These are phyloP conservation scores for Apiospora phragmitis DNA, from an alignment of 2,329 filamentous ascomycete genomes.

Conservation along the genomic window DNA sequence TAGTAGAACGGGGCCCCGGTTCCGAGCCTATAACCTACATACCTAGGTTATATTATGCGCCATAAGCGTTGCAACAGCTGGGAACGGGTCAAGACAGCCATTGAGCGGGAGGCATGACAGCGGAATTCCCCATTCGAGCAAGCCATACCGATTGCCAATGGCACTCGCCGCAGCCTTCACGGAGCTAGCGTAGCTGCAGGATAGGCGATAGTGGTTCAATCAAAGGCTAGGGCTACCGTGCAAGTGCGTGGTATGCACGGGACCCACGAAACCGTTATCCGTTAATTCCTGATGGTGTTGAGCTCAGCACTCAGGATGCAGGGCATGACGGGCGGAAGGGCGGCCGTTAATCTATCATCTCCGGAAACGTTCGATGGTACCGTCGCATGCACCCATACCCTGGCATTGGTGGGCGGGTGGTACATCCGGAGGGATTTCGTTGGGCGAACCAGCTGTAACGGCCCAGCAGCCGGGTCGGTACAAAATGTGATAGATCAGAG, in stretches of 20 bases:
- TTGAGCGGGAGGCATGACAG: neutral
- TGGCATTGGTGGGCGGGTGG: neutral
- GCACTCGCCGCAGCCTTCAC: neutral
- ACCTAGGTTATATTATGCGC: neutral
- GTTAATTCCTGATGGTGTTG: neutral
- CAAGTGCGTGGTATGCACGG: neutral
- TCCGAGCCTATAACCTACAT: neutral
- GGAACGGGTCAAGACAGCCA: neutral
- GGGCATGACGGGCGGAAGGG: neutral
- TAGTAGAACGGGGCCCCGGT: neutral
- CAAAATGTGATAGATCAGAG: neutral
- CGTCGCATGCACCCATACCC: neutral
- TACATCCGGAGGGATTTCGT: constrained; percentile 3
- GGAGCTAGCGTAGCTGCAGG: neutral
- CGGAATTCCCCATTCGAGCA: neutral
- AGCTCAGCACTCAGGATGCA: neutral
- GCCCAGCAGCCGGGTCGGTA: neutral
- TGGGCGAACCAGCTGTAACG: neutral
- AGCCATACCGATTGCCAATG: neutral
- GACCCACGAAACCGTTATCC: neutral
- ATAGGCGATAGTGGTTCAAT: neutral
- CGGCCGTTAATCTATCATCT: constrained; percentile 1
- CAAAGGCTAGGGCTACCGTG: neutral
- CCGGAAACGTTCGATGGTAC: neutral
- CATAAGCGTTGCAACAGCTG: neutral